Evolutionary conservation across 2,329 filamentous ascomycete genomes (phyloP), one percentile per base, ranked within the genome.

Genomic region (Penicillium sp.): DNA sequence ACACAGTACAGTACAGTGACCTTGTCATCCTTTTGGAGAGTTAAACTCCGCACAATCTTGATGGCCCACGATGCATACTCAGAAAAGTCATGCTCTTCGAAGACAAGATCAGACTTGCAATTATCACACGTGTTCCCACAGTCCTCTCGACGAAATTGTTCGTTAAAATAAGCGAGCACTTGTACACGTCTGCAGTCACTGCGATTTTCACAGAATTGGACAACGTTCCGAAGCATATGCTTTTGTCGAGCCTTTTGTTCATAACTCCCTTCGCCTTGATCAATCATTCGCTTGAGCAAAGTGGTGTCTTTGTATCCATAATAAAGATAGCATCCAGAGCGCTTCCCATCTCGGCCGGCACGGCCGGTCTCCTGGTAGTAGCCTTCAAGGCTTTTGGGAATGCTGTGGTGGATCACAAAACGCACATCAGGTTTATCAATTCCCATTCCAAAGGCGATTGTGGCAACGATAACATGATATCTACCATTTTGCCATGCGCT

Each of bases 361-460:
- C 95, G 89, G 1, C 95, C 95, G 45, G 95, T 99, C 74, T 99
- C 95, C 72, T 99, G 95, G 70, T 99, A 99, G 74, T 99, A 99
- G 0, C 95, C 95, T 76, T 99, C 95, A 53, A 99, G 79, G 67
- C 91, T 97, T 75, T 99, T 98, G 1, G 95, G 95, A 6, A 99
- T 82, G 44, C 87, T 90, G 68, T 96, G 89, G 70, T 99, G 96
- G 42, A 99, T 91, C 33, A 99, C 95, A 71, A 96, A 99, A 27
- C 95, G 90, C 48, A 99, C 95, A 71, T 99, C 90, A 0, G 93
- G 86, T 74, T 99, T 99, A 79, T 99, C 95, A 63, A 99, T 99
- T n/a, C 95, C 95, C 95, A 99, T 99, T 7, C 95, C 95, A 71
- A 99, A 99, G 24, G 95, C 95, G 73, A 99, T 98, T 0, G 95